Base-by-base conservation (phyloP, 2,329 filamentous ascomycete species). In the Monilinia fructicola region DNA sequence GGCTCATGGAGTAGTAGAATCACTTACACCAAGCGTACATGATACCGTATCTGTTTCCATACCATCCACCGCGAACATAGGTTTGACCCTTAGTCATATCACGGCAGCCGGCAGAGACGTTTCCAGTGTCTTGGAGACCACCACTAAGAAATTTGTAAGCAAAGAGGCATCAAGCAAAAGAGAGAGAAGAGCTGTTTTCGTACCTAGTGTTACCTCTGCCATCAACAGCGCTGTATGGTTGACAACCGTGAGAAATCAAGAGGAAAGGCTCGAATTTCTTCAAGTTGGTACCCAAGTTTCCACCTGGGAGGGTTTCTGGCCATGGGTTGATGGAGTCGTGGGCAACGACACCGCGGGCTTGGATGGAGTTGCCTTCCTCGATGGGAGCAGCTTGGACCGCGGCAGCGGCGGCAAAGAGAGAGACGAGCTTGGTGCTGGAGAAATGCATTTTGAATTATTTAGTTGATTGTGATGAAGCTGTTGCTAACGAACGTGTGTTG, bases 21-120 rank as follows among this genome's bases (percentile, higher is more conserved):
- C 23, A 42, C 54, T 42, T 56, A 56, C 54, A 56, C 35, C 35
- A 42, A 14, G 54, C 35, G n/a, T 56, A 56, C 14, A 56, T 56
- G 7, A 56, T 56, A 42, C 35, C 54, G 40, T 56, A 56, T 40
- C 12, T 40, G 16, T 23, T n/a, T 18, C 35, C 35, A 42, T 38
- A 28, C 38, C 54, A 56, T 38, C n/a, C 54, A 56, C n/a, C 54
- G 10, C 54, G 14, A 40, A 40, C 54, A 28, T 56, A 56, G n/a
- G 35, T 56, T 42, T 42, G 54, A 21, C 54, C 54, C 7, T 56
- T 56, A 14, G 7, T 1, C 14, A 21, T 35, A 42, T 56, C 54
- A 56, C 54, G 14, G 38, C 38, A 56, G 9, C 38, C 54, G 5
- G n/a, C 38, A 18, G 54, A 42, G 14, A 28, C 4, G 6, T 42